Evolutionary conservation across 176 grass and related monocot species (phyloP), one percentile per base, ranked within the genome.

Genomic region (Cymbopogon citratus): DNA sequence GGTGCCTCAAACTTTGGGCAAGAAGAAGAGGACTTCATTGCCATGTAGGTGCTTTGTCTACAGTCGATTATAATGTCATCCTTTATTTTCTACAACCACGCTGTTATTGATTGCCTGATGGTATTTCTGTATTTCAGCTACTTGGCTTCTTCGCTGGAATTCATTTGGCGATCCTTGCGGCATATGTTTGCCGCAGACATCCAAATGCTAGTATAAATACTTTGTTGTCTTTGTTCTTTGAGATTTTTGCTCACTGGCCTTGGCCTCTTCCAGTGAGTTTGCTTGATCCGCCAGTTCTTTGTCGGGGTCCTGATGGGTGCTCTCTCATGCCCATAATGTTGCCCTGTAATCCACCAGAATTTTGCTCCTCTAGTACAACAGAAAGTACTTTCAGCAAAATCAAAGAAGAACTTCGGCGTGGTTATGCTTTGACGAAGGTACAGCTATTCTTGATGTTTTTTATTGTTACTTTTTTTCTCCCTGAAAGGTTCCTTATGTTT

Each of bases 1-100:
- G 89, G 19, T 91, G 92, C 68, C 80, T 94, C 74, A 94, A 94
- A 84, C 86, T 94, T 69, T 91, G 89, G 92, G 92, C 92, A 29
- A 89, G 70, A 86, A 88, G 70, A 76, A 85, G 92, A 73, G 92
- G 92, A 29, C 73, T 91, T 64, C 81, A 91, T 89, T 91, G 80
- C 59, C 91, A 94, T 88, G 91, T 94, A 75, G 0, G 91, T 84
- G 80, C 8, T 69, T 25, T 43, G 3, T 57, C 9, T 10, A 26
- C 3, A 52, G 16, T 43, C 54, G 18, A 41, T 80, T 74, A 64
- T 80, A 38, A 62, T 88, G 24, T 68, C 74, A 2, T 71, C 3
- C 46, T 26, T 34, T 83, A 80, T 80, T 44, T 81, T 25, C 12
- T 14, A 60, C 59, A 67, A 39, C 31, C 63, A 68, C 11, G 1